These are phyloP conservation scores for Mucor indicus DNA, from an alignment of 371 early-diverging fungal species.

Conservation along the genomic window DNA sequence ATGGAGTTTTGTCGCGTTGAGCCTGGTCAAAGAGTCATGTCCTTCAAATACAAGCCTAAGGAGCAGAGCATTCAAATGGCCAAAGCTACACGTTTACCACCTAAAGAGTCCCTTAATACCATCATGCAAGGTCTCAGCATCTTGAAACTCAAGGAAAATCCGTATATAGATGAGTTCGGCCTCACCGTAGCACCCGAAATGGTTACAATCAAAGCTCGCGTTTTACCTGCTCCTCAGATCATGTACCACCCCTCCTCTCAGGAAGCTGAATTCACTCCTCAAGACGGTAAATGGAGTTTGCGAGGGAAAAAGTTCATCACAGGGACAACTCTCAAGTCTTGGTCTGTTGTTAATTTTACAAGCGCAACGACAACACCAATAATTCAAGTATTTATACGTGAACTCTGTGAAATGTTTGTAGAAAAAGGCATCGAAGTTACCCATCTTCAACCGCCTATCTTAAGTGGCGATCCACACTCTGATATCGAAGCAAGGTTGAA, in stretches of 20 bases:
- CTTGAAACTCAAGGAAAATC: constrained; percentile 54
- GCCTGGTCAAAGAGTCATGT: constrained; percentile 76
- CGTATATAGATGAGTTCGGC: constrained; percentile 65
- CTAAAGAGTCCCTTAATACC: constrained; percentile 64
- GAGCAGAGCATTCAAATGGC: constrained; percentile 94
- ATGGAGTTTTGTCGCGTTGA: constrained; percentile 89
- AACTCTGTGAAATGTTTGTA: constrained; percentile 50
- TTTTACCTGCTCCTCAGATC: constrained; percentile 78
- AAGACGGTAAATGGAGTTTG: constrained; percentile 90
- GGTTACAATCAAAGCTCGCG: constrained; percentile 60
- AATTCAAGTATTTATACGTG: constrained; percentile 57
- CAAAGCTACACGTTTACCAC: constrained; percentile 83
- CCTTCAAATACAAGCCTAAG: constrained; percentile 80
- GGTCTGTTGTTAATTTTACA: constrained; percentile 74
- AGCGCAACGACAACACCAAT: constrained; percentile 27
- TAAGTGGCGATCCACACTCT: constrained; percentile 63
- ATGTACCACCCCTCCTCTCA: constrained; percentile 58
- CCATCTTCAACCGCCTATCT: constrained; percentile 62
- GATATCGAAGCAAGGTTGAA: constrained; percentile 67
- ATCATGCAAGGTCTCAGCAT: constrained; percentile 53
- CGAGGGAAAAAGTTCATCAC: constrained; percentile 76
- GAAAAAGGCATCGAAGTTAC: constrained; percentile 64
- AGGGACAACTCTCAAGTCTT: constrained; percentile 76
- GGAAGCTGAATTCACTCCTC: constrained; percentile 68
- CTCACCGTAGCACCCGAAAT: constrained; percentile 64